Evolutionary conservation across 306 rosid genomes (phyloP), one percentile per base, ranked within the genome.

Genomic region (Dicorynia guianensis): DNA sequence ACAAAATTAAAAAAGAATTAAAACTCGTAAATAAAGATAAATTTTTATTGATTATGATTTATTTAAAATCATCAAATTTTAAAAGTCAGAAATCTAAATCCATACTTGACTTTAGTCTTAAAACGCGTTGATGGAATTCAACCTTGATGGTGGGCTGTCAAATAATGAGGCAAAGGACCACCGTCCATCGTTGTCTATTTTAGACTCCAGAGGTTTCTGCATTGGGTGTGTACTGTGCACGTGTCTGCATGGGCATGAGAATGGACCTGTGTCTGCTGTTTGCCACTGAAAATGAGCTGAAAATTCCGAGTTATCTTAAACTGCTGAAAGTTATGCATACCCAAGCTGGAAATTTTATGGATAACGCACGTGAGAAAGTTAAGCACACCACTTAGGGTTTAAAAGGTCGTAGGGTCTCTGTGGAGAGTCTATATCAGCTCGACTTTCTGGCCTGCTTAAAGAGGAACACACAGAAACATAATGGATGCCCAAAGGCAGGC

Each of bases 401-500:
- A 30, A 70, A 36, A n/a, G 42, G n/a, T 69, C 44, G 42, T 30
- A 69, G 62, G 57, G 62, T 44, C 48, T 65, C 33, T 43, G 42
- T 53, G 10, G 25, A 49, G 61, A 60, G 83, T 72, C 83, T 38
- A 13, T 59, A 47, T 86, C 87, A 57, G 4, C 3, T 8, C 40
- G 83, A 68, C 79, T 75, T 79, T 69, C 35, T 25, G 85, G 89
- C 64, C 69, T 55, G 67, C 79, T 25, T 74, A 85, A 89, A 80
- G 87, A 74, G 86, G 84, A 68, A 78, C 91, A 86, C 49, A 53
- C 10, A 75, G 82, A 73, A 57, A 54, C 80, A 80, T 39, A 75
- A 85, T 83, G 75, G 76, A 76, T 70, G 88, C 71, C 74, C 50
- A 83, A 83, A 84, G 82, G 65, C 73, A 74, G 18, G 63, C 86